Conservation (phyloP, 441 rosid genomes). For the Populus hybrid region DNA sequence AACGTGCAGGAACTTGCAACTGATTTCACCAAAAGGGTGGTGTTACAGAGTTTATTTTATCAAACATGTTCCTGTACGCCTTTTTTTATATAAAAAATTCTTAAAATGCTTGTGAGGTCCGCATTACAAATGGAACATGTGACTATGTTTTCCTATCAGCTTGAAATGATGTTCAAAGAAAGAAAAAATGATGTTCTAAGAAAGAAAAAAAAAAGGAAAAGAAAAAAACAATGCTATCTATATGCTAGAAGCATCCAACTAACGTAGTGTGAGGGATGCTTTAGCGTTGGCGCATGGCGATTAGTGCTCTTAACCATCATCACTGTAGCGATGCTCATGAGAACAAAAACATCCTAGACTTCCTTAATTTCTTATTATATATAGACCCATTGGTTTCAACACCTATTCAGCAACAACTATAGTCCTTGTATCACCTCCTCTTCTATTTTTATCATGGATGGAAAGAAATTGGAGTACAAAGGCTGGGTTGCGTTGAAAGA, state of each 20-base stretch:
- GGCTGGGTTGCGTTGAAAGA: constrained; percentile 67
- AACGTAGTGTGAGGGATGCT: neutral
- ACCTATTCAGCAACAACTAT: constrained; percentile 9
- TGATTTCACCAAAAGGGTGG: constrained; percentile 1
- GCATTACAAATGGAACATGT: constrained; percentile 41
- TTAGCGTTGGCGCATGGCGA: no score
- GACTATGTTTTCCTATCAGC: constrained; percentile 28
- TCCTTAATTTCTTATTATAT: constrained; percentile 27
- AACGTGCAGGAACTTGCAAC: neutral
- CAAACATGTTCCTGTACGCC: neutral
- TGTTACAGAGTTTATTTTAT: constrained; percentile 3
- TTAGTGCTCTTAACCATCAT: neutral
- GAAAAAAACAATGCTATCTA: neutral
- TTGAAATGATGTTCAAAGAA: constrained; percentile 26
- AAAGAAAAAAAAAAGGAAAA: constrained; percentile 12
- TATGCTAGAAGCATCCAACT: constrained; percentile 2
- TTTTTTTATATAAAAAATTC: no score
- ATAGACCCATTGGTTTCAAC: constrained; percentile 30
- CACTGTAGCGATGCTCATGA: neutral
- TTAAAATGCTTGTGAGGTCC: constrained; percentile 33
- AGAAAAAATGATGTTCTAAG: constrained; percentile 16
- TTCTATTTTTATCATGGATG: constrained; percentile 42
- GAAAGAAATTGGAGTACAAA: constrained; percentile 54
- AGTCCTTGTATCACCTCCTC: constrained; percentile 7
- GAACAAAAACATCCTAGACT: neutral